These are phyloP conservation scores for Clitocybe nebularis DNA, from an alignment of 1,284 basidiomycete genomes.

Conservation along the genomic window DNA sequence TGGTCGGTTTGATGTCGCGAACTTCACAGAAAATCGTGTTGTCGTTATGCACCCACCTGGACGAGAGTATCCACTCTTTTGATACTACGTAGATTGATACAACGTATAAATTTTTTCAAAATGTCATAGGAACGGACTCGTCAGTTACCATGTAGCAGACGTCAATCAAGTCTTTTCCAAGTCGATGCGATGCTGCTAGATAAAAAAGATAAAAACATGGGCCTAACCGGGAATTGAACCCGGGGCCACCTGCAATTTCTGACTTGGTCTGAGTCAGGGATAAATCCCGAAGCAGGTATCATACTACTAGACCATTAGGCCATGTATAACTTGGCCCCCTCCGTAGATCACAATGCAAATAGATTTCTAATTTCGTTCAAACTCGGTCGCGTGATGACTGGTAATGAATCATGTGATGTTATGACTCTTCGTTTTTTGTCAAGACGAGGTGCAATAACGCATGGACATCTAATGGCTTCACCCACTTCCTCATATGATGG, in stretches of 20 bases:
- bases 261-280: neutral
- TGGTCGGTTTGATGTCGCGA: conserved; percentile 48
- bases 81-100: neutral
- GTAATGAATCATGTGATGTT: no score
- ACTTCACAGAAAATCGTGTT: conserved; percentile 44
- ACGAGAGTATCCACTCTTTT: conserved; percentile 23
- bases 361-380: no score
- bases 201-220: no score
- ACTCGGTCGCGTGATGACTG: no score
- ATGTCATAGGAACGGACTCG: no score
- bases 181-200: no score
- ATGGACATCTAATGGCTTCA: conserved; percentile 15
- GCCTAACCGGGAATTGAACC: conserved; percentile 10
- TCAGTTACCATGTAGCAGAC: no score
- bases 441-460: conserved; percentile 5
- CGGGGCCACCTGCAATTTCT: conserved; percentile 7
- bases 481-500: conserved; percentile 40
- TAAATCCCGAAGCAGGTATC: conserved; percentile 14
- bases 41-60: conserved; percentile 38
- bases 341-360: no score
- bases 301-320: conserved; percentile 11
- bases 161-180: no score
- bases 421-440: conserved; percentile 15
- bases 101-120: neutral
- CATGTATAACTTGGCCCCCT: neutral